Conservation (phyloP, 2,329 filamentous ascomycete species). For the Diaporthe sp. region DNA sequence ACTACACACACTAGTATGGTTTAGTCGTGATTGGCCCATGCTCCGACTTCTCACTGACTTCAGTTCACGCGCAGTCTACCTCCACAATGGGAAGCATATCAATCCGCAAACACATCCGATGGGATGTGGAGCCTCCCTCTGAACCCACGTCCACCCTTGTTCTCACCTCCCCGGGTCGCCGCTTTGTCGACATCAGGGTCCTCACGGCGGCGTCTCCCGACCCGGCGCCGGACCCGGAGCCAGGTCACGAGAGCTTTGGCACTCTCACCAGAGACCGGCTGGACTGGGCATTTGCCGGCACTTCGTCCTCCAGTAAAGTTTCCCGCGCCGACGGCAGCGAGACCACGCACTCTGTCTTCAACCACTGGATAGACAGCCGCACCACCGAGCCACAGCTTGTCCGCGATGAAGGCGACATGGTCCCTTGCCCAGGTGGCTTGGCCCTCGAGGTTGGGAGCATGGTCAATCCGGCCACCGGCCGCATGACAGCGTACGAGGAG, state of each 20-base stretch:
- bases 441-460: conserved; percentile 72
- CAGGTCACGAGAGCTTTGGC: not conserved
- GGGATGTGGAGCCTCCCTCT: conserved; percentile 63
- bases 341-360: conserved; percentile 61
- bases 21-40: not conserved
- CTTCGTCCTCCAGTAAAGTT: conserved; percentile 55
- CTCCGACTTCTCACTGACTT: not conserved
- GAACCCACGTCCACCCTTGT: conserved; percentile 77
- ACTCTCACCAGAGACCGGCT: conserved; percentile 52
- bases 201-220: conserved; percentile 44
- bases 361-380: conserved; percentile 73
- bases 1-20: not conserved
- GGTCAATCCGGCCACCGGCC: conserved; percentile 69
- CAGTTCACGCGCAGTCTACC: not conserved
- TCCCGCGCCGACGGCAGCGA: conserved; percentile 47
- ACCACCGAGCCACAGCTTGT: conserved; percentile 54
- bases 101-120: conserved; percentile 70
- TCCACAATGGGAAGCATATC: conserved; percentile 65
- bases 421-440: conserved; percentile 55
- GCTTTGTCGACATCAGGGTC: conserved; percentile 75
- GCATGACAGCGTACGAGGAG: conserved; percentile 73
- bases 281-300: conserved; percentile 77
- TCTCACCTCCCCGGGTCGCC: conserved; percentile 69
- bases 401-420: conserved; percentile 71
- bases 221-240: conserved; percentile 4